Percentiles rank a stretch among this genome's conserved stretches.
These are phyloP conservation scores for Glaciozyma martinii DNA, from an alignment of 768 basidiomycete genomes.

Conservation along the genomic window DNA sequence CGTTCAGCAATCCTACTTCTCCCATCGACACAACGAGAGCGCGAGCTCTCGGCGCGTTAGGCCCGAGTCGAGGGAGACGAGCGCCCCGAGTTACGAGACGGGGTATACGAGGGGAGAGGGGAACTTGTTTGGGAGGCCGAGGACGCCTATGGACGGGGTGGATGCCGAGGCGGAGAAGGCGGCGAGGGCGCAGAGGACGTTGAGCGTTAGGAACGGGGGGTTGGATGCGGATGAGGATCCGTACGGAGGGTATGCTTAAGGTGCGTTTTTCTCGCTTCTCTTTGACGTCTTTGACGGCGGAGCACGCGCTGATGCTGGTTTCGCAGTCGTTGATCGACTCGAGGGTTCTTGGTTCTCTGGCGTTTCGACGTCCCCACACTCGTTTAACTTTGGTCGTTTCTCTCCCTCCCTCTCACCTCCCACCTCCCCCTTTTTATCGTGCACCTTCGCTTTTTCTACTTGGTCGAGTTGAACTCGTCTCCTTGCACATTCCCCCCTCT, in stretches of 20 bases:
- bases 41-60: background rate
- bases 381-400: no score
- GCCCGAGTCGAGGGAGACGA: background rate
- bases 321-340: no score
- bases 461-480: no score
- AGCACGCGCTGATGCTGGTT: no score
- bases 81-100: background rate
- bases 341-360: no score
- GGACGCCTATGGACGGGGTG: background rate
- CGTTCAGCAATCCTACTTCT: constrained; percentile 34
- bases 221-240: background rate
- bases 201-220: constrained; percentile 16
- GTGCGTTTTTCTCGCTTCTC: background rate
- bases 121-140: background rate
- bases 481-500: no score
- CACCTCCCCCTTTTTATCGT: no score
- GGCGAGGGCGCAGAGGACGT: constrained; percentile 1
- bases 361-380: no score
- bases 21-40: background rate
- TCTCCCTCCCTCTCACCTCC: no score
- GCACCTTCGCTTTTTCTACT: no score
- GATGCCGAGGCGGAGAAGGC: no score
- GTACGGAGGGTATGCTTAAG: constrained; percentile 1
- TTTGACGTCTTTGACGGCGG: background rate
- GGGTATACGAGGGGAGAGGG: background rate